phyloP scores from a whole-genome alignment of 1,284 basidiomycete species.

The Baeospora myosura region DNA sequence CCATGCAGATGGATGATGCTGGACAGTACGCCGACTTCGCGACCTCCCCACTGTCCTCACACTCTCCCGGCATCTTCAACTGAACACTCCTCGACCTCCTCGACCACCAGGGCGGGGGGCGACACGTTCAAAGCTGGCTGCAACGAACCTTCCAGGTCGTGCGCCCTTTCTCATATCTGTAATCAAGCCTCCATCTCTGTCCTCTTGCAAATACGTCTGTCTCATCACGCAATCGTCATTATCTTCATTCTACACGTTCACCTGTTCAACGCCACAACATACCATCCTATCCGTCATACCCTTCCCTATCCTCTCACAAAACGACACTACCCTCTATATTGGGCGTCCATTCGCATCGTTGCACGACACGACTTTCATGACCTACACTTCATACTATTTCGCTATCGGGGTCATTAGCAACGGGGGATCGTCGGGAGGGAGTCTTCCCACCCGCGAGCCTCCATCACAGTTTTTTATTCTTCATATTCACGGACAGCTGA shows the following conservation, averaged over 20 bases:
- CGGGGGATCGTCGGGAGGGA: slow-evolving; percentile 2
- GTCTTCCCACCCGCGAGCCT: slow-evolving; percentile 9
- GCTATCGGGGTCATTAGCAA: slow-evolving; percentile 13
- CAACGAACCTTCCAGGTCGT: no score
- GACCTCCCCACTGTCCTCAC: slow-evolving; percentile 41
- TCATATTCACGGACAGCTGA: slow-evolving; percentile 15
- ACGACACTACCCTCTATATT: no score
- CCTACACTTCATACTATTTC: slow-evolving; percentile 16
- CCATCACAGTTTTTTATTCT: slow-evolving; percentile 18
- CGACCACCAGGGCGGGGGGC: no score
- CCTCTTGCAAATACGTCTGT: slow-evolving; percentile 6
- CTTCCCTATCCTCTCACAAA: slow-evolving; percentile 18
- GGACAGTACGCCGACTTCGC: slow-evolving; percentile 42
- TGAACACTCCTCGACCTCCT: slow-evolving; percentile 19
- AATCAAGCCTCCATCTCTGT: slow-evolving; percentile 9
- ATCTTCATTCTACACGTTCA: slow-evolving; percentile 13
- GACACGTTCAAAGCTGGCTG: no score
- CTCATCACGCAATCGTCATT: slow-evolving; percentile 13
- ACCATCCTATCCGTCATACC: slow-evolving; percentile 13
- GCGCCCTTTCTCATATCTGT: no score
- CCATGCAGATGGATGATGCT: neutral
- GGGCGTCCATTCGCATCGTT: slow-evolving; percentile 26
- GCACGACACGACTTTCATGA: slow-evolving; percentile 24
- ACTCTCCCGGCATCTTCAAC: slow-evolving; percentile 38
- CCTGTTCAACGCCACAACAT: no score